These are phyloP conservation scores for Falciphora oryzae DNA, from an alignment of 2,329 filamentous ascomycete genomes.

Conservation along the genomic window DNA sequence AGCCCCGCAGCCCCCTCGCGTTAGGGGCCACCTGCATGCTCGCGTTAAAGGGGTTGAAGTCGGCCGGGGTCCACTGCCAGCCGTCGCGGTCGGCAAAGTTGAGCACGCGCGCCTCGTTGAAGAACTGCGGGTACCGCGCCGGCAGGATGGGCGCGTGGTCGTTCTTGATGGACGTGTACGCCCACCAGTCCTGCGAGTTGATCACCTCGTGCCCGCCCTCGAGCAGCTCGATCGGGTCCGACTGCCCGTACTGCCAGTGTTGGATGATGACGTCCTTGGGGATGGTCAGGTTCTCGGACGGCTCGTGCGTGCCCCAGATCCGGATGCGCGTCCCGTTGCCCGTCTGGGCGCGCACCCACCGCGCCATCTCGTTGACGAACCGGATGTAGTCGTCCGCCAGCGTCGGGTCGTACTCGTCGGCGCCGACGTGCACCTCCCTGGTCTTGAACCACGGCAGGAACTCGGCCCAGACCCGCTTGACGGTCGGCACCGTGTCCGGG, in stretches of 20 bases:
- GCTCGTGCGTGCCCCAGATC: constrained; percentile 52
- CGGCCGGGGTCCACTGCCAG: constrained; percentile 39
- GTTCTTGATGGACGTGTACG: constrained; percentile 45
- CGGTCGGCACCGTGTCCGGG: constrained; percentile 45
- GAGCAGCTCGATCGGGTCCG: constrained; percentile 39
- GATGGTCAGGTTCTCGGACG: constrained; percentile 26
- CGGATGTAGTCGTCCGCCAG: constrained; percentile 38
- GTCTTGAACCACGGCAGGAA: constrained; percentile 51
- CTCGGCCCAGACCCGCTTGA: constrained; percentile 46
- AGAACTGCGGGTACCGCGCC: constrained; percentile 42
- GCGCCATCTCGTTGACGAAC: constrained; percentile 48
- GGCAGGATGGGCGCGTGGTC: constrained; percentile 35
- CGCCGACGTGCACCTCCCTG: constrained; percentile 50
- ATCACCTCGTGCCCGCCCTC: constrained; percentile 41
- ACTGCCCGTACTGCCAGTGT: constrained; percentile 51
- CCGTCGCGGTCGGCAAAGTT: constrained; percentile 21
- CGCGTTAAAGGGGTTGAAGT: constrained; percentile 24
- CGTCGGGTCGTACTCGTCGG: constrained; percentile 45
- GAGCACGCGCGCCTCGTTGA: constrained; percentile 30
- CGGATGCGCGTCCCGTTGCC: constrained; percentile 28
- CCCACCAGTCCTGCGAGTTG: constrained; percentile 42
- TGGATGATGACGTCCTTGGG: constrained; percentile 42
- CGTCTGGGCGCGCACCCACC: constrained; percentile 29
- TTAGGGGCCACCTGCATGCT: neutral
- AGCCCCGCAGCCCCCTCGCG: constrained; percentile 33